Conservation (phyloP, 106 monocot species). For the Apostasia ramifera region DNA sequence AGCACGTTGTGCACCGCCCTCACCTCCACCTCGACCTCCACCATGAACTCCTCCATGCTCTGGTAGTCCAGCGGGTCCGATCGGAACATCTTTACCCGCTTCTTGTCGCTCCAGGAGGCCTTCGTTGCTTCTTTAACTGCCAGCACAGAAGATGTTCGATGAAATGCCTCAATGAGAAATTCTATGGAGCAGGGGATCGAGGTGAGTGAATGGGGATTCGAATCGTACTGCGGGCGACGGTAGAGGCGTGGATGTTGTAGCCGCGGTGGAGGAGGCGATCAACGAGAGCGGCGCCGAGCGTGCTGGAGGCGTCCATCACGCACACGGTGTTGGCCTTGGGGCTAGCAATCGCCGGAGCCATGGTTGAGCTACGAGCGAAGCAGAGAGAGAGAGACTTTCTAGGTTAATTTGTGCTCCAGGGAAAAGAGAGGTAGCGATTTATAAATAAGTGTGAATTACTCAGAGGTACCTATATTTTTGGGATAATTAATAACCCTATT, state of each 20-base stretch:
- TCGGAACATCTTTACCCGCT: conserved; percentile 47
- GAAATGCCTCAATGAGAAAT: background rate
- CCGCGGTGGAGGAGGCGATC: conserved; percentile 58
- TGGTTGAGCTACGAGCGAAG: background rate
- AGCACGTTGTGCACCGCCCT: conserved; percentile 84
- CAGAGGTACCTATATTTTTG: too few relatives aligned
- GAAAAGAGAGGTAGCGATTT: too few relatives aligned
- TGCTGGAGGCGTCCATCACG: conserved; percentile 71
- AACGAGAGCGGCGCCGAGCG: conserved; percentile 52
- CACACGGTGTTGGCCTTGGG: conserved; percentile 47
- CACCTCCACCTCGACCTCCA: conserved; percentile 53
- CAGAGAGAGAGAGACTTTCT: background rate
- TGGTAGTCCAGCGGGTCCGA: conserved; percentile 84
- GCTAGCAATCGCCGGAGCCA: conserved; percentile 17
- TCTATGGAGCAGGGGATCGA: background rate
- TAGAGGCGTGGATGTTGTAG: conserved; percentile 76
- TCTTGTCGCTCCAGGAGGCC: conserved; percentile 17
- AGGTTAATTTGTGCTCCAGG: too few relatives aligned
- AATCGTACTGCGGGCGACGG: conserved; percentile 23
- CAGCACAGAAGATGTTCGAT: background rate
- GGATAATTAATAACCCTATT: too few relatives aligned
- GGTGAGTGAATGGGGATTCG: background rate
- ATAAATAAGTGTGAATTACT: too few relatives aligned
- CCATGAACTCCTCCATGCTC: conserved; percentile 77
- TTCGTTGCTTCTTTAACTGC: conserved; percentile 11